Evolutionary conservation across 1,284 basidiomycete species (phyloP), one percentile per base, ranked within the genome.

Genomic region (Tilletia indica): DNA sequence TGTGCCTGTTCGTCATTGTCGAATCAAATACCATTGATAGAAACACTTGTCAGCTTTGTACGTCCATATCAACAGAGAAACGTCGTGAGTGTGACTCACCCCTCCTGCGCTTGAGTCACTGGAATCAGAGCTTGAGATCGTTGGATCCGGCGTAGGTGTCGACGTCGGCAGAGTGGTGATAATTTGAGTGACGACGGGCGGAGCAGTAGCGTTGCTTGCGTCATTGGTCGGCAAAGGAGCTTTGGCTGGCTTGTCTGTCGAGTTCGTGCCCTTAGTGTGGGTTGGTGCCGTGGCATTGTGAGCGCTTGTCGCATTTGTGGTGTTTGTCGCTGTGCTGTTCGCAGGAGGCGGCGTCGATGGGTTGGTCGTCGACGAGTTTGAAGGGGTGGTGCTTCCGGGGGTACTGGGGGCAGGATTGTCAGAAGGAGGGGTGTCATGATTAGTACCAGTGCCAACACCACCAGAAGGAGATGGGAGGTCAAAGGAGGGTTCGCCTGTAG

Each of bases 161-260:
- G 51, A 25, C 12, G 51, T 19, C 16, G 51, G 51, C 6, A 54
- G 12, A 19, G 51, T 54, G 34, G 76, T 77, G 38, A 77, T 70
- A 25, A 68, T 21, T n/a, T 67, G 64, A 61, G 70, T 71, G 14
- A 77, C 76, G 36, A 75, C 70, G 9, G 76, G 76, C 14, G 72
- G 51, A 11, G 71, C 19, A 2, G 69, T 48, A 9, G 42, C 42
- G 42, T 45, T 45, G 42, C 42, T 45, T 45, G 42, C 42, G 42
- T 45, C 14, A 36, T 71, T 67, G 36, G 73, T 14, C 12, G 64
- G 39, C 21, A 68, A n/a, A 31, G 69, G 56, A 11, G 72, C 36
- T 2, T 49, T 42, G 47, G 73, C 49, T 2, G 73, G 19, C 58
- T 48, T 70, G 64, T 68, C 63, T 9, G 74, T 49, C 11, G 74